Evolutionary conservation across 2,329 filamentous ascomycete genomes (phyloP).

Genomic region (Bisporella sp.): DNA sequence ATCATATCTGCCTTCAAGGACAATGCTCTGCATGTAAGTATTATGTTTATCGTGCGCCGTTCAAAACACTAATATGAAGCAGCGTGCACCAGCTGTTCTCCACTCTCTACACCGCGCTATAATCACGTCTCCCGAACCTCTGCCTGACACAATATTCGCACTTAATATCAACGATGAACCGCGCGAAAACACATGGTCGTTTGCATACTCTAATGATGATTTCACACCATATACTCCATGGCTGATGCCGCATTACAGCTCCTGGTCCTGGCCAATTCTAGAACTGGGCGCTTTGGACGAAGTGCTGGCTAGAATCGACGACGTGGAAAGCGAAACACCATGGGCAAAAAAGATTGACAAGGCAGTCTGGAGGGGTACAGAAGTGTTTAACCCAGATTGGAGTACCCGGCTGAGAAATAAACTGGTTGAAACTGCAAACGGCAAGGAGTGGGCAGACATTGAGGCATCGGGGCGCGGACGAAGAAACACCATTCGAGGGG

Average conservation of each 20-base stretch:
- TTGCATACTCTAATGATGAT: conserved; percentile 37
- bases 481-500: conserved; percentile 41
- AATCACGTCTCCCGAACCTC: conserved; percentile 36
- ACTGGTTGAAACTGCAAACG: conserved; percentile 19
- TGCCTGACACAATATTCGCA: conserved; percentile 45
- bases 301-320: conserved; percentile 32
- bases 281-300: conserved; percentile 39
- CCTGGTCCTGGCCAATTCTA: conserved; percentile 43
- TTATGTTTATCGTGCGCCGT: neutral
- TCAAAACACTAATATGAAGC: neutral
- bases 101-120: conserved; percentile 47
- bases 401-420: conserved; percentile 18
- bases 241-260: conserved; percentile 49
- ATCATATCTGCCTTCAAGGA: conserved; percentile 37
- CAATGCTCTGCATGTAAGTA: conserved; percentile 34
- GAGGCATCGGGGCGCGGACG: conserved; percentile 28
- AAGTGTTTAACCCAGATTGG: conserved; percentile 35
- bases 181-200: conserved; percentile 36
- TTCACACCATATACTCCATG: conserved; percentile 32
- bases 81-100: conserved; percentile 31
- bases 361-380: conserved; percentile 45
- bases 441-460: conserved; percentile 41
- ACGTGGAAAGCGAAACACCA: conserved; percentile 27
- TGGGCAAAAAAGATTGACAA: conserved; percentile 32
- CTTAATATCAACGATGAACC: conserved; percentile 46